Evolutionary conservation across 306 rosid species (phyloP), one percentile per base, ranked within the genome.

Genomic region (Vicia sativa): DNA sequence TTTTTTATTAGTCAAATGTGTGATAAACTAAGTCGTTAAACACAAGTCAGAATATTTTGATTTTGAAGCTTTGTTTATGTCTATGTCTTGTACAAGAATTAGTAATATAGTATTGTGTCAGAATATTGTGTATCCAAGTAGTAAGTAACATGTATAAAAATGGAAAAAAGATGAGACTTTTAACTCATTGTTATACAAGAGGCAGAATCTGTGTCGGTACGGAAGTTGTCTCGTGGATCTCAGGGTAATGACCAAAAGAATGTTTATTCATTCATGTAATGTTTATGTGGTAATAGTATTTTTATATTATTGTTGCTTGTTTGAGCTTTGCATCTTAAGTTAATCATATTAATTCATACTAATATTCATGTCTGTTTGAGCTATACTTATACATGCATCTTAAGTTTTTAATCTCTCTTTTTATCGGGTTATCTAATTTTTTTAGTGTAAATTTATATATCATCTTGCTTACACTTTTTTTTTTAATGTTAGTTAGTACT

Each of bases 31-130:
- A 42, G 55, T 56, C 5, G 57, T 28, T 49, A 15, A 9, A 38
- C 65, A 66, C 65, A 62, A 48, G 76, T 54, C 7, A 62, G 19
- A 19, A 29, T 29, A 21, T 39, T 79, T 79, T 49, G 55, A 57
- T 77, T 59, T 74, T 52, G 66, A 70, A 37, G 68, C 44, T 53
- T 23, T 25, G 28, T 25, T 25, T 25, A 25, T 23, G 62, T 70
- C n/a, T 15, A 57, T 69, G 59, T 42, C 54, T 68, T 12, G 43
- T 29, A 28, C 29, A 2, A 14, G 31, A 19, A 19, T 11, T 52
- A 52, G 58, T 21, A 34, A 34, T 34, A 31, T 38, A 26, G 9
- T 15, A 53, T 59, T 9, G 60, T 64, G 77, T 74, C 69, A 46
- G 76, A 70, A 26, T 11, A 6, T 53, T 68, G 42, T 49, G 65